Base-by-base conservation (phyloP, 108 stramenopile genomes). In the Skeletonema menzelii region DNA sequence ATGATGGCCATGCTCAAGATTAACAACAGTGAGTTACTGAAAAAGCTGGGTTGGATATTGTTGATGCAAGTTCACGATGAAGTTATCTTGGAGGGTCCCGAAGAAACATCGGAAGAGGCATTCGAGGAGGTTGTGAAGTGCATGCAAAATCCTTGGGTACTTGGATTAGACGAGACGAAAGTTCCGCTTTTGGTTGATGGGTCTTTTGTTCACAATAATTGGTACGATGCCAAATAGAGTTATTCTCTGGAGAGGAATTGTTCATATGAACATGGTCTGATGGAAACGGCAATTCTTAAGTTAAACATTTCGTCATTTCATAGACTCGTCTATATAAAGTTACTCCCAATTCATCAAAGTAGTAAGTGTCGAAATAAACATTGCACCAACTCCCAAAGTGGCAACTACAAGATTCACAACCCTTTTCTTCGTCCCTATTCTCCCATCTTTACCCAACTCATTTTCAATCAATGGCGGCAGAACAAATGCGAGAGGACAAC, bases 1-100 rank as follows among this genome's bases (percentile, higher is more conserved):
- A 99, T 99, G 98, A 94, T 97, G 93, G 99, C 98, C 13, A 99
- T 99, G 99, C 90, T 95, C 63, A 97, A 97, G 69, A 94, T 99
- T 38, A 95, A 96, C 67, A 67, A 80, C 14, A 92, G 82, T 69
- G 73, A 87, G 53, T 63, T 82, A 34, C 86, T 99, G 4, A 85
- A 90, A 64, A 55, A 83, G 64, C 70, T 98, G 6, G 98, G 99
- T 26, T 99, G 97, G 96, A 97, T 95, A 46, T 71, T 99, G 44
- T 63, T 99, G 62, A 87, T 99, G 76, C 98, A 99, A 86, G 93
- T 99, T 26, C 99, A 99, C 78, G 99, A 99, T 77, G 99, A 99
- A 74, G 98, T 99, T 3, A 99, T 99, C 57, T 76, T 99, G 57
- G 99, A 99, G 75, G 99, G 99, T 0, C 99, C 99, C n/a, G 94